These are phyloP conservation scores for Boehmeria nivea DNA, from an alignment of 306 rosid species.

Conservation along the genomic window DNA sequence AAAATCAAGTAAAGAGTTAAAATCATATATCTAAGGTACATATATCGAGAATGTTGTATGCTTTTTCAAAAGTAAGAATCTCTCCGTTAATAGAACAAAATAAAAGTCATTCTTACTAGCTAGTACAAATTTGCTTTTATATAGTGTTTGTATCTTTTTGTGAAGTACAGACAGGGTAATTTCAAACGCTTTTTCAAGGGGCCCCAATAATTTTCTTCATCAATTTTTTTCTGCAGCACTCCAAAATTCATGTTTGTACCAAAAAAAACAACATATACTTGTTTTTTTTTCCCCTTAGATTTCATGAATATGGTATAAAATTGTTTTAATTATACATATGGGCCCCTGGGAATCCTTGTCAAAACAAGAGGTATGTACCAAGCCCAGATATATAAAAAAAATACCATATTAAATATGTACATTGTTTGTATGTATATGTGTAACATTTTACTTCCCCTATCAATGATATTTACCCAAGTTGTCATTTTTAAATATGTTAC, in stretches of 20 bases:
- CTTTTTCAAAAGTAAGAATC: background rate
- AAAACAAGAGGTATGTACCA: background rate
- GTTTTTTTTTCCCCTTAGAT: background rate
- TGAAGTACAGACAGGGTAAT: conserved; percentile 14
- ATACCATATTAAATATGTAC: background rate
- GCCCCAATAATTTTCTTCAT: background rate
- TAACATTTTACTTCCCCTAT: background rate
- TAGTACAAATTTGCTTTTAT: background rate
- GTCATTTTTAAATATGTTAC: background rate
- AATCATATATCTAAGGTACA: background rate
- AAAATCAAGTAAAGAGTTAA: background rate
- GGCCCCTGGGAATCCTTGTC: conserved; percentile 10
- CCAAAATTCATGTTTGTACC: conserved; percentile 4
- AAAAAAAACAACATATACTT: background rate
- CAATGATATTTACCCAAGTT: conserved; percentile 1
- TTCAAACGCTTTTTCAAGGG: conserved; percentile 5
- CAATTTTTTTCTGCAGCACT: background rate
- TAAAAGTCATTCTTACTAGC: background rate
- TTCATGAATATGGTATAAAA: conserved; percentile 3
- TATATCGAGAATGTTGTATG: background rate
- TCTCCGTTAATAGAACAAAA: background rate
- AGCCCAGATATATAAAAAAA: background rate
- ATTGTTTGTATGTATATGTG: background rate
- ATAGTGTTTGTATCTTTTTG: background rate
- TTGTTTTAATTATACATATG: background rate